Percentiles rank a stretch among this genome's conserved stretches.
Evolutionary conservation across 495 filamentous ascomycete species (phyloP).

Genomic region (Friedmanniomyces endolithicus): DNA sequence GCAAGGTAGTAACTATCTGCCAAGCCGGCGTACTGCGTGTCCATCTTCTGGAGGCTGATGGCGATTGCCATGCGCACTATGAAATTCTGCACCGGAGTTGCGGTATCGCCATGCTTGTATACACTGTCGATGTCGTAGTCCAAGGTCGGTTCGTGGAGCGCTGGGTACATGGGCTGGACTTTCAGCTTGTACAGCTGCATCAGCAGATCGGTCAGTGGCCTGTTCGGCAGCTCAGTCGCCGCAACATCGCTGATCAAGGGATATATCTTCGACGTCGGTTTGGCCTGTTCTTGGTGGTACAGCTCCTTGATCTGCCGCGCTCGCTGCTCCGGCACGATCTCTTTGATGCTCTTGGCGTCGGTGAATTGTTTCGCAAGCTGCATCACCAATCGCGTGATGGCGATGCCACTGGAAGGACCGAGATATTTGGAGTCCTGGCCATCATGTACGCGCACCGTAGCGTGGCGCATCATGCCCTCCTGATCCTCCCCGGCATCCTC

Average conservation of each 20-base stretch:
- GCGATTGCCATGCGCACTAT: conserved; percentile 78
- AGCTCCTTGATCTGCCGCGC: conserved; percentile 46
- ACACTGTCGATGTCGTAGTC: conserved; percentile 64
- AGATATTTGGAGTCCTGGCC: conserved; percentile 78
- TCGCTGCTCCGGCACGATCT: conserved; percentile 64
- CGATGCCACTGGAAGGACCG: conserved; percentile 84
- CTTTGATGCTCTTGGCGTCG: conserved; percentile 70
- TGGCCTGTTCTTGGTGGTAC: conserved; percentile 44
- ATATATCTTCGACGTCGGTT: conserved; percentile 57
- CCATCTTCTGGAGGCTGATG: conserved; percentile 81
- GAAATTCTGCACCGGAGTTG: conserved; percentile 63
- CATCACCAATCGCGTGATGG: conserved; percentile 86
- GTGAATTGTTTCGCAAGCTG: conserved; percentile 84
- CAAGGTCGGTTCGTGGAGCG: conserved; percentile 72
- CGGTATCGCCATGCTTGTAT: conserved; percentile 56
- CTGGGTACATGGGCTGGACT: conserved; percentile 76
- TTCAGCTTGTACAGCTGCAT: conserved; percentile 70
- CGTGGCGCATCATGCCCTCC: conserved; percentile 72
- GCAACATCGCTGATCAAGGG: conserved; percentile 66
- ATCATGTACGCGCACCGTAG: conserved; percentile 66
- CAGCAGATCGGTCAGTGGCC: conserved; percentile 54
- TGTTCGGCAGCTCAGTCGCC: conserved; percentile 54
- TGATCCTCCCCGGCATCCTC: conserved; percentile 54
- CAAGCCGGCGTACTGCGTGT: conserved; percentile 64
- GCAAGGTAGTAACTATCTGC: conserved; percentile 87